These are phyloP conservation scores for Prinsepia uniflora DNA, from an alignment of 306 rosid genomes.

Conservation along the genomic window DNA sequence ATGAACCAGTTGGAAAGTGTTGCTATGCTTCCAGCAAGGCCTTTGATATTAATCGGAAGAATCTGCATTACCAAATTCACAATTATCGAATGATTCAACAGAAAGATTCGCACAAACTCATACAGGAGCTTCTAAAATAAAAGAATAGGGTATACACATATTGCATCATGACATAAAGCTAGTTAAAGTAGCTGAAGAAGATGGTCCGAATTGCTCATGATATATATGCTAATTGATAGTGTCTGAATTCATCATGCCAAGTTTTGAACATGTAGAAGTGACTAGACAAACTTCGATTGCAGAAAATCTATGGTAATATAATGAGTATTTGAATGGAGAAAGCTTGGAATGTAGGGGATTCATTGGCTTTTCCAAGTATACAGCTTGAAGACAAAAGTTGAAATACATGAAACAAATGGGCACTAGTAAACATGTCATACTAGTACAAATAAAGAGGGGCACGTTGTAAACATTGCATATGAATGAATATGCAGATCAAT, in stretches of 20 bases:
- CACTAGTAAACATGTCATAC: neutral
- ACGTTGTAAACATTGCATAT: neutral
- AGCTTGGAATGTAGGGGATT: neutral
- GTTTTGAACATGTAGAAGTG: neutral
- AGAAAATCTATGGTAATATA: neutral
- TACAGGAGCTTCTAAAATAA: neutral
- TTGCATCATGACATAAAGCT: neutral
- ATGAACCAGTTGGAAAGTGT: constrained; percentile 86
- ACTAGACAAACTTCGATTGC: neutral
- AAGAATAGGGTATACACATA: neutral
- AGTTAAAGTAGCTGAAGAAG: neutral
- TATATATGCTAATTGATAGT: neutral
- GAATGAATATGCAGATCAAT: neutral
- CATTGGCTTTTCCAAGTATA: neutral
- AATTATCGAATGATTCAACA: constrained; percentile 1
- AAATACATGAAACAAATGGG: neutral
- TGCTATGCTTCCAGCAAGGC: constrained; percentile 94
- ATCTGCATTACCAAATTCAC: constrained; percentile 46
- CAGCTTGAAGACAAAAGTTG: neutral
- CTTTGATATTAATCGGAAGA: constrained; percentile 83
- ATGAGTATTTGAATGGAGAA: neutral
- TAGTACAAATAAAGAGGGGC: neutral
- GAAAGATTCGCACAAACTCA: neutral
- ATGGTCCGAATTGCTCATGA: neutral
- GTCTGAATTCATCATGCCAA: neutral